These are phyloP conservation scores for Jimgerdemannia flammicorona DNA, from an alignment of 192 early-diverging fungal genomes.

Conservation along the genomic window DNA sequence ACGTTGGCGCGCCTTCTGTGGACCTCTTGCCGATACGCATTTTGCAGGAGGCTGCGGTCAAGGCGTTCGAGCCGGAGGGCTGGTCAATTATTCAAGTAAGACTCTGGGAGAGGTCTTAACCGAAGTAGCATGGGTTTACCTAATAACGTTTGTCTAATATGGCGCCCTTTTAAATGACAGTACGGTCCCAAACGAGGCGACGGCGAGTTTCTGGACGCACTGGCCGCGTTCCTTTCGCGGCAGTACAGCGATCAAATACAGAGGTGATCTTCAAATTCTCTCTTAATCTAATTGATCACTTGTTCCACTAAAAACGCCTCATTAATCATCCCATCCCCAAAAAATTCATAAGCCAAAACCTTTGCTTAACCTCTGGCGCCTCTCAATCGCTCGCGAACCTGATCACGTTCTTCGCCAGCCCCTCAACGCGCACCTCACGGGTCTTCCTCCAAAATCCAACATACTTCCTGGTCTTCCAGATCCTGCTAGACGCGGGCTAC, in stretches of 20 bases:
- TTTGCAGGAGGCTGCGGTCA: neutral
- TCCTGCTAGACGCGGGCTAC: slow-evolving; percentile 20
- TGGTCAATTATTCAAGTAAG: neutral
- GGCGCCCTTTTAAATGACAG: slow-evolving; percentile 2
- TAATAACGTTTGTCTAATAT: too few relatives aligned
- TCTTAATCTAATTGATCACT: neutral
- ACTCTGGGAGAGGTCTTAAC: neutral
- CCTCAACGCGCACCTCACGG: slow-evolving; percentile 9
- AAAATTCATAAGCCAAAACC: neutral
- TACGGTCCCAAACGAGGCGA: slow-evolving; percentile 20
- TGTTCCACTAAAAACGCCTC: neutral
- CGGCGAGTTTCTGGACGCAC: slow-evolving; percentile 1
- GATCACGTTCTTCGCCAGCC: slow-evolving; percentile 13
- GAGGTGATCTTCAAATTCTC: neutral
- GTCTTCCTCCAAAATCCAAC: slow-evolving; percentile 29
- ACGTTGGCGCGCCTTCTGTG: neutral
- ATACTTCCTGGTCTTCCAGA: slow-evolving; percentile 21
- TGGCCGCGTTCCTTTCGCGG: slow-evolving; percentile 17
- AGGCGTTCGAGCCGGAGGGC: too few relatives aligned
- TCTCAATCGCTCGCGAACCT: slow-evolving; percentile 18
- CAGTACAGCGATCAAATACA: slow-evolving; percentile 13
- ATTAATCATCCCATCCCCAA: neutral
- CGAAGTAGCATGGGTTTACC: neutral
- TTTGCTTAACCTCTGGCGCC: slow-evolving; percentile 21
- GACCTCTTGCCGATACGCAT: neutral